Base-by-base conservation (phyloP, 805 yeast species). In the Wickerhamomyces sydowiorum region DNA sequence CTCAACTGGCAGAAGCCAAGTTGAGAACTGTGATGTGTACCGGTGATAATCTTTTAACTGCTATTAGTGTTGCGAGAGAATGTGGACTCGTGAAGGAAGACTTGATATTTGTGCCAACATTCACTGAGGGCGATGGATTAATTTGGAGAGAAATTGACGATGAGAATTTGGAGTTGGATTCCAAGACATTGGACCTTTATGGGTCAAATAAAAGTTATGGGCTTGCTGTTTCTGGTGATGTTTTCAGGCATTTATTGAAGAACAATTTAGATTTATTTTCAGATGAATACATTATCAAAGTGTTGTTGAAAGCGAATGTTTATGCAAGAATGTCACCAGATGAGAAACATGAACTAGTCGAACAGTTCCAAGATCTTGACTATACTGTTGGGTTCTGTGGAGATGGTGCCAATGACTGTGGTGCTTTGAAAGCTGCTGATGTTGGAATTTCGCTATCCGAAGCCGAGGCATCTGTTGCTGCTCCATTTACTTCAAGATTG, bases 281-380 rank as follows among this genome's bases (percentile, higher is more conserved):
- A 48, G 62, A 66, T 15, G 59, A 56, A 2, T 71, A 68, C 57
- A 75, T 73, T 32, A 76, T 76, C 37, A 69, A 67, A 21, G 72
- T 93, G 59, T 69, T 93, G 41, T 67, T 88, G 67, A 79, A 76
- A 47, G 80, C 89, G 44, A 76, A 80, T 36, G 76, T 93, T 4
- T 93, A 82, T 66, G 98, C 99, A 0, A 73, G 99, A 49, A 93
- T 93, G 99, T 90, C 98, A 0, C 99, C 99, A 0, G 99, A 95
- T 62, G 99, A 93, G 61, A 93, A 93, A 57, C 96, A 93, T 61
- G 99, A 93, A 63, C 69, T 93, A 37, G 96, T 93, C 28, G 90
- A 86, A 54, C 87, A 84, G 58, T 66, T 93, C 13, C 96, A 89
- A 60, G 73, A 70, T 19, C 58, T 93, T 18, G 96, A 90, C 55